Conservation (phyloP, 1,139 yeast species). For the Schizosaccharomyces versatilis region DNA sequence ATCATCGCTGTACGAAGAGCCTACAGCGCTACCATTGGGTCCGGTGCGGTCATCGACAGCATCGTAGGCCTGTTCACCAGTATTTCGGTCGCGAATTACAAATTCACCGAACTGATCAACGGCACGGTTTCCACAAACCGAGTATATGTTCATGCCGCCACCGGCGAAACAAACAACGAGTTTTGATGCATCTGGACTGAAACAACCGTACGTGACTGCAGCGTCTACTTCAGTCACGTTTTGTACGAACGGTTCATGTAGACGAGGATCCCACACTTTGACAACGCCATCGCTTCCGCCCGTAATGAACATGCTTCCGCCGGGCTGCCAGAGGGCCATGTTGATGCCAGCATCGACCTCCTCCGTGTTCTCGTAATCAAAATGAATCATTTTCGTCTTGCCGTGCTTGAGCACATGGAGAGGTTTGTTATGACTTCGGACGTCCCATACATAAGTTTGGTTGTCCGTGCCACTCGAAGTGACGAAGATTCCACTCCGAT, state of each 20-base stretch:
- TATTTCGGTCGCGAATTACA: not conserved
- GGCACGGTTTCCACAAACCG: not conserved
- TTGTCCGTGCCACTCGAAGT: conserved; percentile 7
- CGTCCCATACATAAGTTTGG: conserved; percentile 5
- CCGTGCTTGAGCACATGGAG: conserved; percentile 5
- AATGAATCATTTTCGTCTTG: conserved; percentile 4
- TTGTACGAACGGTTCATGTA: conserved; percentile 3
- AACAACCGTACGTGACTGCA: conserved; percentile 4
- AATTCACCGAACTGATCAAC: not conserved
- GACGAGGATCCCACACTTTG: conserved; percentile 4
- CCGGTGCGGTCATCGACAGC: not conserved
- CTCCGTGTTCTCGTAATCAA: conserved; percentile 4
- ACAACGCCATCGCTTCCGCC: conserved; percentile 8
- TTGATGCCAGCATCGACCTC: conserved; percentile 7
- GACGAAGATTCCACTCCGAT: conserved; percentile 4
- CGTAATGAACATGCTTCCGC: conserved; percentile 2
- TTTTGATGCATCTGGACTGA: conserved; percentile 5
- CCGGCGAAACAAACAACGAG: conserved; percentile 2
- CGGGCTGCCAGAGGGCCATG: conserved; percentile 4
- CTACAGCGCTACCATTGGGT: not conserved
- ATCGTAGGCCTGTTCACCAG: not conserved
- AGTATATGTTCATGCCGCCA: conserved; percentile 3
- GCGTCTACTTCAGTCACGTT: conserved; percentile 3
- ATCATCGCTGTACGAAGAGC: not conserved
- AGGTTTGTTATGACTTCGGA: conserved; percentile 2